Conservation (phyloP, 2,329 filamentous ascomycete species). For the Microsporum ferrugineum region DNA sequence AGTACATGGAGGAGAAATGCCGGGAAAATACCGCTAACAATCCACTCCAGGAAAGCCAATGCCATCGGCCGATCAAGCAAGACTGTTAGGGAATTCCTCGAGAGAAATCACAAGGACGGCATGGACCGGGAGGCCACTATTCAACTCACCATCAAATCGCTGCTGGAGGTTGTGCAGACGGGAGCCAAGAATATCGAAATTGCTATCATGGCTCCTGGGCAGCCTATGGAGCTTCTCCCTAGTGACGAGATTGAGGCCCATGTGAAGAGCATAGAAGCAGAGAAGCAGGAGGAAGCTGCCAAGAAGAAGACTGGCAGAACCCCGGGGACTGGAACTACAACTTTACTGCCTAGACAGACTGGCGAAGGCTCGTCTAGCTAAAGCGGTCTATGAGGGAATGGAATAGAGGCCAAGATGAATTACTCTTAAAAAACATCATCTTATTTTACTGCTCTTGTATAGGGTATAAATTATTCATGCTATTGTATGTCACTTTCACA, state of each 20-base stretch:
- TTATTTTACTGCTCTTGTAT: neutral
- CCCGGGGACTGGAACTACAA: constrained; percentile 40
- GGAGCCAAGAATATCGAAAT: constrained; percentile 99
- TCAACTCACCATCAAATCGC: constrained; percentile 92
- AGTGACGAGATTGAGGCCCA: constrained; percentile 94
- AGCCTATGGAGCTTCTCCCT: constrained; percentile 82
- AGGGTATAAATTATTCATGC: neutral
- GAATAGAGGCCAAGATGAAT: neutral
- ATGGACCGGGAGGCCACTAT: constrained; percentile 96
- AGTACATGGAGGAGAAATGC: neutral
- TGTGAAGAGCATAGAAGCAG: constrained; percentile 97
- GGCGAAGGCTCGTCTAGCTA: constrained; percentile 21
- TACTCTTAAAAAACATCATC: neutral
- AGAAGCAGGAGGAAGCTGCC: constrained; percentile 97
- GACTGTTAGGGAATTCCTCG: constrained; percentile 95
- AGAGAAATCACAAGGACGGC: constrained; percentile 95
- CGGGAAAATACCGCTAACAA: constrained; percentile 6
- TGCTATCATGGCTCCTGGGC: constrained; percentile 89
- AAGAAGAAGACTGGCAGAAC: constrained; percentile 62
- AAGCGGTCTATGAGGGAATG: constrained; percentile 11
- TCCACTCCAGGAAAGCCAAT: constrained; percentile 75
- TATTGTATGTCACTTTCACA: neutral
- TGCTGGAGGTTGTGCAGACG: constrained; percentile 95
- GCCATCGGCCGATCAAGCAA: constrained; percentile 97
- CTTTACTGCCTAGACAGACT: constrained; percentile 58